A percentile compares a stretch with the other conserved stretches of the same genome.
phyloP scores from a whole-genome alignment of 164 flowering plant genomes.

The Aristolochia contorta region DNA sequence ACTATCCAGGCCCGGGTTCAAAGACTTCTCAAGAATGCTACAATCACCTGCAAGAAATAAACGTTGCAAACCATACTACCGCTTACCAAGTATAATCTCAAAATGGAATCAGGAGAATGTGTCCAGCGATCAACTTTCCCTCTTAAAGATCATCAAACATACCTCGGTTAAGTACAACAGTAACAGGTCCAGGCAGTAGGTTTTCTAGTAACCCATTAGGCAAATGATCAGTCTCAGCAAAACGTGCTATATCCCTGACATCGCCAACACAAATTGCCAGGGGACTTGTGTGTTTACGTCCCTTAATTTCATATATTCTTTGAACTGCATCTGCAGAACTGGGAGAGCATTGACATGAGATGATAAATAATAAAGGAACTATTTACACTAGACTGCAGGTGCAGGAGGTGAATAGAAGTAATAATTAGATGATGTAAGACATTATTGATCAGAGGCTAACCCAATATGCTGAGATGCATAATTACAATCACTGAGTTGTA shows the following conservation, averaged over 20 bases:
- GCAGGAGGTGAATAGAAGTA: no score
- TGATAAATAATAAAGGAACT: no score
- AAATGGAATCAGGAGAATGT: no score
- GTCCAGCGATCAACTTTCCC: not conserved
- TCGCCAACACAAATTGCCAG: constrained; percentile 93
- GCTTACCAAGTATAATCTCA: no score
- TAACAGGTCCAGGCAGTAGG: constrained; percentile 97
- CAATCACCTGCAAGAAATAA: constrained; percentile 47
- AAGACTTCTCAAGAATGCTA: constrained; percentile 77
- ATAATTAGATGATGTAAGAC: not conserved
- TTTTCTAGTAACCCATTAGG: constrained; percentile 68
- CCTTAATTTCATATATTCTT: constrained; percentile 87
- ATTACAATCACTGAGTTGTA: no score
- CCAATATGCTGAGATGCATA: no score
- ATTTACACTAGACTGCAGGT: no score
- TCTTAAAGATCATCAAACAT: not conserved
- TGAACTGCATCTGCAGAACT: constrained; percentile 84
- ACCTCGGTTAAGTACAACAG: constrained; percentile 83
- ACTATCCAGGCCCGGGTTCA: constrained; percentile 85
- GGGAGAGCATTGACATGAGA: constrained; percentile 9
- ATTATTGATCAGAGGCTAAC: not conserved
- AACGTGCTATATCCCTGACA: constrained; percentile 58
- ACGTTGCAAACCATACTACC: no score
- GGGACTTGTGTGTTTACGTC: constrained; percentile 84
- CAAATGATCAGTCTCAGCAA: constrained; percentile 69